Base-by-base conservation (phyloP, 768 basidiomycete genomes). In the Clathrus columnatus region DNA sequence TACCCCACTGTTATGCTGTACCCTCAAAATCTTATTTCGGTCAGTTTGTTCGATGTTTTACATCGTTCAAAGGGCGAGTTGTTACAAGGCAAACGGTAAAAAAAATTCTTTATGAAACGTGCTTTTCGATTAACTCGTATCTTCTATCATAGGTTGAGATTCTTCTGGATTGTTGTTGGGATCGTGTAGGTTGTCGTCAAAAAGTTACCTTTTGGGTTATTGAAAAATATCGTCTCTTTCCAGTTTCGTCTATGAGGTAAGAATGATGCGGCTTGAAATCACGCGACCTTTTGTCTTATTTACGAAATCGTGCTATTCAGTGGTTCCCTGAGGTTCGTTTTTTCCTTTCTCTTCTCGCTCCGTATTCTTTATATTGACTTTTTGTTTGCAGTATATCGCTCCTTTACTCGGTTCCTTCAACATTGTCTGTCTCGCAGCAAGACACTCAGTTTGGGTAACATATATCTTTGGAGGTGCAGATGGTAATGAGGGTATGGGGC, bases 401-500 rank as follows among this genome's bases (percentile, higher is more conserved):
- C 46, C 46, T 47, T 28, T 47, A 23, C 46, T 79, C n/a, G 78
- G 70, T 61, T 68, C 78, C 11, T 82, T 80, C 67, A 81, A 77
- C 77, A 61, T 61, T 5, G 74, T 79, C 80, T 61, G 27, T 70
- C 60, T 80, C 5, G 46, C 46, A 16, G 46, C 26, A 28, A 23
- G 75, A 53, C 80, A 61, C 69, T 70, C 36, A 73, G 0, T 68
- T 75, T 1, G 48, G n/a, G 64, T 84, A 61, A 83, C 81, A 4
- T 78, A 81, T 56, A 59, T 86, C 0, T 85, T 87, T 56, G 85
- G 85, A 26, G 85, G 85, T 6, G 69, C 77, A 2, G 72, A 78
- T 29, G 82, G 75, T 24, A 86, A 85, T 60, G 84, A 86, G 64
- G 84, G 83, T 0, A 69, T 86, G 41, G 84, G 84, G 0, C 61